These are phyloP conservation scores for Penicillium italicum DNA, from an alignment of 2,329 filamentous ascomycete species.

Conservation along the genomic window DNA sequence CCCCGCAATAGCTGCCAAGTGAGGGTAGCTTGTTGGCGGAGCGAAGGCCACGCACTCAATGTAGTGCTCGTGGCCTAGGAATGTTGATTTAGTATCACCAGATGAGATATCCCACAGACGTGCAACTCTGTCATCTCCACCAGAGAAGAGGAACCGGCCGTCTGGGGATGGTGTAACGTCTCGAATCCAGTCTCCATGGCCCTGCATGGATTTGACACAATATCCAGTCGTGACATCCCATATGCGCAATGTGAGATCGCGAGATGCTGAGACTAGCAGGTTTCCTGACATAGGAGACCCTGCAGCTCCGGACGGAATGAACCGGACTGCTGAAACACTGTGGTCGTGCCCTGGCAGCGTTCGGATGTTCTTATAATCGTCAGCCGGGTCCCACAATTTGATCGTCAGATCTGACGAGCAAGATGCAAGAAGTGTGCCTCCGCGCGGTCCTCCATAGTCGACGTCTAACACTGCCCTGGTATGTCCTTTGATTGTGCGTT, in stretches of 20 bases:
- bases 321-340: constrained; percentile 81
- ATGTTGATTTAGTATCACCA: constrained; percentile 70
- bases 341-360: constrained; percentile 90
- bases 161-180: constrained; percentile 79
- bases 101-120: constrained; percentile 80
- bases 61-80: constrained; percentile 81
- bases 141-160: constrained; percentile 76
- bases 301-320: constrained; percentile 77
- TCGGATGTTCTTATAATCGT: constrained; percentile 93
- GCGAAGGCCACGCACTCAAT: constrained; percentile 85
- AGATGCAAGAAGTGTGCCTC: constrained; percentile 73
- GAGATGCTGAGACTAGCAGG: constrained; percentile 77
- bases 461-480: constrained; percentile 84
- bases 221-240: constrained; percentile 95
- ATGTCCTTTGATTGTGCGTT: constrained; percentile 86
- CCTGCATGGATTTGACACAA: constrained; percentile 82
- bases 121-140: constrained; percentile 76
- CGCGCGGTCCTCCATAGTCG: constrained; percentile 82
- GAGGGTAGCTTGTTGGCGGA: constrained; percentile 70
- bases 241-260: constrained; percentile 79
- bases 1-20: constrained; percentile 73
- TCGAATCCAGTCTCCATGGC: constrained; percentile 87
- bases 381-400: constrained; percentile 88
- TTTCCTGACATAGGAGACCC: constrained; percentile 77
- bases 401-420: constrained; percentile 89